A percentile compares a stretch with the other conserved stretches of the same genome.
Conservation (phyloP, 306 rosid genomes). For the Quercus berberidifolia region DNA sequence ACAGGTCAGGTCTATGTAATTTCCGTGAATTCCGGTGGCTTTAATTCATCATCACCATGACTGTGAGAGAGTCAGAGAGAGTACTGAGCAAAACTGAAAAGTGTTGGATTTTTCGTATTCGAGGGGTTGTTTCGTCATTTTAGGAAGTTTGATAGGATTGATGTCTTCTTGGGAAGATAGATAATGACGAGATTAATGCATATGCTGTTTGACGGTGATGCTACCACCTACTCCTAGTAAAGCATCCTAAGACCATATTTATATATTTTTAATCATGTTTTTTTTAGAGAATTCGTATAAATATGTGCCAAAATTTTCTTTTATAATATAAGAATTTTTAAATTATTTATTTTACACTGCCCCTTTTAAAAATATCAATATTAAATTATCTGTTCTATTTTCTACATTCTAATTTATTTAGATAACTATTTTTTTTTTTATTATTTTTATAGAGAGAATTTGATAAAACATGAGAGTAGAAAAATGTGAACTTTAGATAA, state of each 20-base stretch:
- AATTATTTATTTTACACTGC: background rate
- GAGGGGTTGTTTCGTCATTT: constrained; percentile 34
- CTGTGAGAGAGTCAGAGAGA: no score
- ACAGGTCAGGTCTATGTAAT: constrained; percentile 40
- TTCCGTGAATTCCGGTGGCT: constrained; percentile 30
- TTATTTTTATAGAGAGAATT: no score
- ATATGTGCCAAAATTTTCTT: no score
- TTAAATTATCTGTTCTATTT: no score
- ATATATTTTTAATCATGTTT: background rate
- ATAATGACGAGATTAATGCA: background rate
- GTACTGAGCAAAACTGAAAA: no score
- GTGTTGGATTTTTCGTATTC: background rate
- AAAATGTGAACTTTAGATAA: no score
- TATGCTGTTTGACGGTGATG: constrained; percentile 7
- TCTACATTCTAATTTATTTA: no score
- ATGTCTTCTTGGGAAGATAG: background rate
- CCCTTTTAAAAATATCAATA: no score
- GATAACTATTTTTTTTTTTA: no score
- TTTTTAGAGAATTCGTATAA: no score
- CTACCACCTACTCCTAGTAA: no score
- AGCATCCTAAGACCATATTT: background rate
- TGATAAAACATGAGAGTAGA: no score
- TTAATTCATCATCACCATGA: background rate
- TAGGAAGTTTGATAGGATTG: background rate
- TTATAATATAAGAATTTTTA: background rate